These are phyloP conservation scores for Hylodesmum podocarpum DNA, from an alignment of 306 rosid species.

Conservation along the genomic window DNA sequence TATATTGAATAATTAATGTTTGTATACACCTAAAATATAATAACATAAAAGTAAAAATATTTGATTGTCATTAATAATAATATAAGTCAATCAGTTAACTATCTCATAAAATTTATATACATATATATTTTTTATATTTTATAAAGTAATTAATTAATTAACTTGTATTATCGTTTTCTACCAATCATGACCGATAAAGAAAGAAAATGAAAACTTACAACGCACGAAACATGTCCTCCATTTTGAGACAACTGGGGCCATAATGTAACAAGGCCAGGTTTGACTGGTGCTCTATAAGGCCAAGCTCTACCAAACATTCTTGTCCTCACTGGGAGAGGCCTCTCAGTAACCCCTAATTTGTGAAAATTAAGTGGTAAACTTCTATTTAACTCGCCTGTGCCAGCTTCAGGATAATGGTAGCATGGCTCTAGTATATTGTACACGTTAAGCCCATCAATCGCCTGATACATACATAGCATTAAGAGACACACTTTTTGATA, in stretches of 20 bases:
- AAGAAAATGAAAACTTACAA: too few relatives aligned
- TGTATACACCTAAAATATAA: too few relatives aligned
- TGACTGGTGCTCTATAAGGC: slow-evolving; percentile 64
- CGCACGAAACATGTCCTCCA: neutral
- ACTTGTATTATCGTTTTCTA: too few relatives aligned
- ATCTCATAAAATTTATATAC: too few relatives aligned
- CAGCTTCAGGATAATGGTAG: slow-evolving; percentile 38
- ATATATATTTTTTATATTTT: too few relatives aligned
- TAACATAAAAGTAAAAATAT: too few relatives aligned
- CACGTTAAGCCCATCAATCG: slow-evolving; percentile 48
- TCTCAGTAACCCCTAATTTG: slow-evolving; percentile 57
- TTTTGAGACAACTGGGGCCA: slow-evolving; percentile 53
- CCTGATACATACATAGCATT: slow-evolving; percentile 37
- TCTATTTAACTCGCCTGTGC: neutral
- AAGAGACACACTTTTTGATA: neutral
- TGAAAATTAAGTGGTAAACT: slow-evolving; percentile 64
- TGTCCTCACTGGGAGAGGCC: slow-evolving; percentile 55
- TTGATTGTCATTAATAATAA: too few relatives aligned
- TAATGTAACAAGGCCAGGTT: slow-evolving; percentile 54
- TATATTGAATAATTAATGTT: too few relatives aligned
- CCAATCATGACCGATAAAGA: too few relatives aligned
- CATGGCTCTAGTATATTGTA: slow-evolving; percentile 76
- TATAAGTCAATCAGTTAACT: too few relatives aligned
- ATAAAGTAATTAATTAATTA: too few relatives aligned
- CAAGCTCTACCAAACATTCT: slow-evolving; percentile 83